phyloP scores from a whole-genome alignment of 1,284 basidiomycete genomes.

The Tilletia indica region DNA sequence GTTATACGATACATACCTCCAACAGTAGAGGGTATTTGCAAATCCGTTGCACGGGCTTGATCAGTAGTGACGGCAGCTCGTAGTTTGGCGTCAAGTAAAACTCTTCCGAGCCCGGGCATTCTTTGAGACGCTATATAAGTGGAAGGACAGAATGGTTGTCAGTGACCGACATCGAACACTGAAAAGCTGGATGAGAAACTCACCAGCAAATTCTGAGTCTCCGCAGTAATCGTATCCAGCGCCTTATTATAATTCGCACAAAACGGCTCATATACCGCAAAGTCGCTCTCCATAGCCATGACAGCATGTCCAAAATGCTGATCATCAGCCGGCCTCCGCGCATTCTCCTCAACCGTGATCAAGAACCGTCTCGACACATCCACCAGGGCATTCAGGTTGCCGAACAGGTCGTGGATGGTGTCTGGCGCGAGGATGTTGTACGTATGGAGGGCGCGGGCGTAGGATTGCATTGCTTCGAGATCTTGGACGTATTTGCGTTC shows the following conservation, averaged over 20 bases:
- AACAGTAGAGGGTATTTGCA: slow-evolving; percentile 73
- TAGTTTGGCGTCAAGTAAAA: slow-evolving; percentile 58
- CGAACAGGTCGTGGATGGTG: slow-evolving; percentile 91
- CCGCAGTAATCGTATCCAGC: slow-evolving; percentile 74
- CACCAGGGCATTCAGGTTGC: slow-evolving; percentile 88
- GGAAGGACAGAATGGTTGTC: not conserved
- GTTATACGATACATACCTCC: slow-evolving; percentile 27
- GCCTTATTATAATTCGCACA: slow-evolving; percentile 75
- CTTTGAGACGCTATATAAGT: slow-evolving; percentile 33
- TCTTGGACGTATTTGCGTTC: slow-evolving; percentile 98
- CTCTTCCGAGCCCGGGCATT: slow-evolving; percentile 42
- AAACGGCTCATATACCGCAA: slow-evolving; percentile 79
- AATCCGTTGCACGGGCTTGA: slow-evolving; percentile 74
- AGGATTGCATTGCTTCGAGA: slow-evolving; percentile 77
- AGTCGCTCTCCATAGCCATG: slow-evolving; percentile 63
- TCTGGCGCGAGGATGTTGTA: slow-evolving; percentile 85
- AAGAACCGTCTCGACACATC: slow-evolving; percentile 97
- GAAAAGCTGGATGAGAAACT: not conserved
- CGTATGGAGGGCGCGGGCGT: slow-evolving; percentile 64
- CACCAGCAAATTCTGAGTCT: slow-evolving; percentile 29
- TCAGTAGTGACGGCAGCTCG: slow-evolving; percentile 81
- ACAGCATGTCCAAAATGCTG: slow-evolving; percentile 61
- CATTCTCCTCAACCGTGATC: slow-evolving; percentile 68
- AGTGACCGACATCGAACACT: not conserved
- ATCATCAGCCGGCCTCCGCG: slow-evolving; percentile 67